Evolutionary conservation across 1,284 basidiomycete species (phyloP), one percentile per base, ranked within the genome.

Genomic region (Coniferiporia sulphurascens): DNA sequence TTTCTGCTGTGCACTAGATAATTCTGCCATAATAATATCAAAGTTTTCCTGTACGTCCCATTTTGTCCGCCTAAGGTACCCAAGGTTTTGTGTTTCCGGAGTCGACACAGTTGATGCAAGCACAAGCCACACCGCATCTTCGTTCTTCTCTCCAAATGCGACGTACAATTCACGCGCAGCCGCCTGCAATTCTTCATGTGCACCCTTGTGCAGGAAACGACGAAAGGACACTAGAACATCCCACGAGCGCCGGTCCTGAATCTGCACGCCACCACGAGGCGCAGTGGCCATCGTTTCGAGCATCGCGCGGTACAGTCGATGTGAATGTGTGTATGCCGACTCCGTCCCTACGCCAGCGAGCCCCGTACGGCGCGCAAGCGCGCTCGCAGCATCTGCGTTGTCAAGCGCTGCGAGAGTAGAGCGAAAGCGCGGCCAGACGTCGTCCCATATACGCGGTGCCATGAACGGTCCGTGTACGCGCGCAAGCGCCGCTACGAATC

Each of bases 371-470:
- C 84, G 76, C 4, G 84, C 75, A 17, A 95, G 74, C 0, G 91
- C 90, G 59, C 73, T 89, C 19, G 74, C 71, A 32, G 75, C 68
- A 66, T 95, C 91, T 12, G 78, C 80, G 17, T 69, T 71, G 49
- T 85, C 81, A 22, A 94, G 79, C 27, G 75, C 76, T 2, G 69
- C 70, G 45, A 95, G 72, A 58, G 95, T 76, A 3, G 65, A 68
- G 44, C 75, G 75, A 67, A 95, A 90, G 32, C 80, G 82, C 1
- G 95, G 95, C 93, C 94, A 96, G 15, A 93, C 81, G 64, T 96
- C 91, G 64, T 95, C 91, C 81, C 93, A 87, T 17, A 97, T 81
- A 53, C 89, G 78, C 34, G 84, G 77, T 50, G 81, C 82, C 89
- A 97, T 93, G 73, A 92, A 95, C 55, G 83, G 82, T 13, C 93